Percentiles rank a stretch among this genome's conserved stretches.
Evolutionary conservation across 2,329 filamentous ascomycete species (phyloP).

Genomic region (Ilyonectria mors-panacis): DNA sequence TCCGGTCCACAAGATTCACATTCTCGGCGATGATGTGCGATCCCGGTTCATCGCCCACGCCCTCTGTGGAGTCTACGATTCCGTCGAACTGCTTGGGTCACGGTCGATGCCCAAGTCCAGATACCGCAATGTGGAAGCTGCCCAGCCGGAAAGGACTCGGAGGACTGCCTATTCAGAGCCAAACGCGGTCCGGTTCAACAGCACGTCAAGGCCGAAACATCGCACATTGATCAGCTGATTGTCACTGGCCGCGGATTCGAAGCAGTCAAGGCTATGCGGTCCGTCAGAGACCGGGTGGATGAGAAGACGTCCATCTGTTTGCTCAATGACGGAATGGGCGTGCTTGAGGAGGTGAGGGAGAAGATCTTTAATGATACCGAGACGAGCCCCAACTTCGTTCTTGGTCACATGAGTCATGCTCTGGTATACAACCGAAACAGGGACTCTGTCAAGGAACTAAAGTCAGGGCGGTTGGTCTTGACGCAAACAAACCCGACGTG

Average conservation of each 20-base stretch:
- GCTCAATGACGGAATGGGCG: conserved; percentile 85
- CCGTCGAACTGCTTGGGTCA: conserved; percentile 55
- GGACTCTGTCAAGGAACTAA: conserved; percentile 58
- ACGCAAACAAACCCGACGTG: conserved; percentile 43
- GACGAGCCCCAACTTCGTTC: conserved; percentile 80
- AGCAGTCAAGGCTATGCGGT: conserved; percentile 67
- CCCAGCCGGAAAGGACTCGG: conserved; percentile 38
- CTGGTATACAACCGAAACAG: conserved; percentile 59
- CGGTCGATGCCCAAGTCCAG: conserved; percentile 43
- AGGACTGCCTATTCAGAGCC: conserved; percentile 38
- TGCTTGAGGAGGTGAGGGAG: conserved; percentile 83
- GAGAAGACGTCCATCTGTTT: conserved; percentile 80
- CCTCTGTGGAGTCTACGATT: conserved; percentile 58
- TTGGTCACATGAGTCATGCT: conserved; percentile 72
- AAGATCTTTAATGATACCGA: conserved; percentile 77
- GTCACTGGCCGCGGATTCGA: conserved; percentile 74
- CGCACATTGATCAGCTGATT: conserved; percentile 79
- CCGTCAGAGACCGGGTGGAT: conserved; percentile 77
- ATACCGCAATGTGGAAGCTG: conserved; percentile 52
- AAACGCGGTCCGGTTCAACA: conserved; percentile 37
- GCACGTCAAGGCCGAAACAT: conserved; percentile 51
- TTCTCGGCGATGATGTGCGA: conserved; percentile 59
- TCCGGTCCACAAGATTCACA: conserved; percentile 57
- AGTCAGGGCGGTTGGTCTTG: conserved; percentile 50
- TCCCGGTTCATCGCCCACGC: conserved; percentile 60